Evolutionary conservation across 1,139 yeast genomes (phyloP).

Genomic region (Pichia sp.): DNA sequence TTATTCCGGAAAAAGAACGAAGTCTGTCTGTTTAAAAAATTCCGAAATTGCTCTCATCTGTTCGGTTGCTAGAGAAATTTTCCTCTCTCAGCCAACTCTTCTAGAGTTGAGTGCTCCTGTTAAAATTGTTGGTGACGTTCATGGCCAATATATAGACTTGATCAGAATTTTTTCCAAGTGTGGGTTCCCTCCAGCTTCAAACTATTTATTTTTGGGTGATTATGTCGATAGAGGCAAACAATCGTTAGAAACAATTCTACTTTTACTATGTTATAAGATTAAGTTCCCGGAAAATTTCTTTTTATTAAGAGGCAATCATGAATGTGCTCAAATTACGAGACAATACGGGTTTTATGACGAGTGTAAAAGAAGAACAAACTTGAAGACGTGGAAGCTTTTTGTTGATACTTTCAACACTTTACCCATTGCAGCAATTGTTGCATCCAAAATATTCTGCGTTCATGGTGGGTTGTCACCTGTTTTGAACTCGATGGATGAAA

Average conservation of each 20-base stretch:
- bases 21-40: constrained; percentile 81
- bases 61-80: constrained; percentile 95
- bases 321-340: constrained; percentile 94
- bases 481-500: constrained; percentile 95
- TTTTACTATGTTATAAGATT: constrained; percentile 89
- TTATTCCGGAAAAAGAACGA: constrained; percentile 87
- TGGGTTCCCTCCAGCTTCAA: constrained; percentile 97
- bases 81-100: constrained; percentile 93
- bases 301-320: constrained; percentile 88
- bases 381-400: constrained; percentile 96
- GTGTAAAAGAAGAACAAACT: constrained; percentile 94
- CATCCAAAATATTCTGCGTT: constrained; percentile 96
- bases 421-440: constrained; percentile 97
- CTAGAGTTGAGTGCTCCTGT: constrained; percentile 96
- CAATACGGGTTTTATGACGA: constrained; percentile 97
- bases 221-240: constrained; percentile 98
- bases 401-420: constrained; percentile 97
- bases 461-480: constrained; percentile 98
- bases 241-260: constrained; percentile 89
- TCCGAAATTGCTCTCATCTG: constrained; percentile 84
- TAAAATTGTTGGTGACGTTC: constrained; percentile 87
- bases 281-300: constrained; percentile 97
- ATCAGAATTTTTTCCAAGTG: constrained; percentile 94
- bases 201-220: constrained; percentile 91
- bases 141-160: constrained; percentile 95